Base-by-base conservation (phyloP, 768 basidiomycete species). In the Inosperma sp. region DNA sequence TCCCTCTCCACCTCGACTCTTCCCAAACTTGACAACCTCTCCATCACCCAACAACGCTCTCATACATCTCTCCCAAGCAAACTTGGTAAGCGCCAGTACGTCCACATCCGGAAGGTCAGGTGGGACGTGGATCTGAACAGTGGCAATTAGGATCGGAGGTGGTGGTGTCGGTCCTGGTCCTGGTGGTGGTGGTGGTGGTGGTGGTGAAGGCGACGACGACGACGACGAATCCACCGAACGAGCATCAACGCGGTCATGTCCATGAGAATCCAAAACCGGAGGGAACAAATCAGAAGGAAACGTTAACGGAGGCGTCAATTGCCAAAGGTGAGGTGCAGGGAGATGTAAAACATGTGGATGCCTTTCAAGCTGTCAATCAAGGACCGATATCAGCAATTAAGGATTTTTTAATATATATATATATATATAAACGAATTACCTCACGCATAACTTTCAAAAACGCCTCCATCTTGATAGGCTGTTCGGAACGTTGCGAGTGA, bases 291-390 rank as follows among this genome's bases (percentile, higher is more conserved):
- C 55, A 6, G 65, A 59, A 5, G 67, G n/a, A n/a, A n/a, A n/a
- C n/a, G n/a, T n/a, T n/a, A n/a, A 59, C 16, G 69, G 60, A 0
- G 84, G 81, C 1, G 81, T 77, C 35, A 94, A 79, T 60, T 93
- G 90, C 90, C 90, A 94, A 48, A 94, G 82, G 55, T 92, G 89
- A 1, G 90, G 91, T 9, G 88, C 83, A 1, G 87, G 84, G 9
- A 95, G 77, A 61, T 91, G 88, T 0, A 88, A 62, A 21, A 96
- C 86, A 53, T 87, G 78, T 0, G 90, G 88, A 55, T 95, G 91
- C 2, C 84, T 76, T 62, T 93, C 89, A 54, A 94, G 78, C 87
- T 91, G 56, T n/a, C n/a, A n/a, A n/a, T n/a, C 9, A 30, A 46
- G 19, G 7, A 16, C 19, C 16, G 14, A 21, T n/a, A 44, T n/a